Conservation (phyloP, 768 basidiomycete species). For the Zangia roseola region DNA sequence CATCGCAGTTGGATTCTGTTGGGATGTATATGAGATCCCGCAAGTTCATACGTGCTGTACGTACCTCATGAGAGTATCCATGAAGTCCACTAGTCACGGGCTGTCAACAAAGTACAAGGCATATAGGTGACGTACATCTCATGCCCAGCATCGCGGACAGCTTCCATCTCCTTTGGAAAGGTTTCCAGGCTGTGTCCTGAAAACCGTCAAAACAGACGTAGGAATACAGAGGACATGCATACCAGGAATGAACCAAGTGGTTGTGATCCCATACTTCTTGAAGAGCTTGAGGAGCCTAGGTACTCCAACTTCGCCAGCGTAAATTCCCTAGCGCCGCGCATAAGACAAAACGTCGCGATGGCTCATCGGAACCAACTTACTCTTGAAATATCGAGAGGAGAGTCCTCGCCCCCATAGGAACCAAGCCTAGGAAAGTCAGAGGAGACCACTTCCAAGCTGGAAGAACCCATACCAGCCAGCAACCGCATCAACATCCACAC, state of each 20-base stretch:
- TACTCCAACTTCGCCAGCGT: constrained; percentile 72
- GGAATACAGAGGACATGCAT: not conserved
- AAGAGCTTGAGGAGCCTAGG: constrained; percentile 71
- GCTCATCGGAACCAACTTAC: constrained; percentile 26
- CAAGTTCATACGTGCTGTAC: not conserved
- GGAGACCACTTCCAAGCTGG: not conserved
- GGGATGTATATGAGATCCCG: not conserved
- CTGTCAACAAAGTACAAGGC: not conserved
- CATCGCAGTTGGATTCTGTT: constrained; percentile 59
- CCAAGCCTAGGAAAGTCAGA: constrained; percentile 48
- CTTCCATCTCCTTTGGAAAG: constrained; percentile 67
- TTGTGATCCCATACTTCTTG: constrained; percentile 62
- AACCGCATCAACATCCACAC: constrained; percentile 76
- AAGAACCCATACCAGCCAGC: constrained; percentile 55
- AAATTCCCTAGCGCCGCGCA: constrained; percentile 49
- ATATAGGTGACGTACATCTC: constrained; percentile 48
- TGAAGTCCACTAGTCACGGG: constrained; percentile 50
- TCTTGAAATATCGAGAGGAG: constrained; percentile 64
- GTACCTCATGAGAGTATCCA: constrained; percentile 69
- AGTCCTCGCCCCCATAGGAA: constrained; percentile 75
- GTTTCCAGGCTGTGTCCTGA: constrained; percentile 72
- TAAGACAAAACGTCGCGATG: not conserved
- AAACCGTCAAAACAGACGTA: not conserved
- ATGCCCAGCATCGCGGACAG: constrained; percentile 69
- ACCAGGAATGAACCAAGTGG: constrained; percentile 80